Conservation (phyloP, 1,284 basidiomycete genomes). For the Marasmius fiardii region DNA sequence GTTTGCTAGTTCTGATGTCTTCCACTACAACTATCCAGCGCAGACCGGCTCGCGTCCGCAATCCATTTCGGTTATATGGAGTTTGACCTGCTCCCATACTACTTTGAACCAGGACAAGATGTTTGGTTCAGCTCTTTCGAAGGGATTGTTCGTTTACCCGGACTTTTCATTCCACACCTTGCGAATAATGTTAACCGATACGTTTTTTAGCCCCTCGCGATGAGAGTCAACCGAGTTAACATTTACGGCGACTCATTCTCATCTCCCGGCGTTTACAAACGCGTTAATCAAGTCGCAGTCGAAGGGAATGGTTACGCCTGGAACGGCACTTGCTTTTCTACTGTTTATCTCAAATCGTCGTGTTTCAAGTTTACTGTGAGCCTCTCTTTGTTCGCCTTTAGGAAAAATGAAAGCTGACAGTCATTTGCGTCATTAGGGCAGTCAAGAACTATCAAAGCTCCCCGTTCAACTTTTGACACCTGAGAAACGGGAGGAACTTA, state of each 20-base stretch:
- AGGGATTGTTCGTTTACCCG: background rate
- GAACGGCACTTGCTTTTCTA: background rate
- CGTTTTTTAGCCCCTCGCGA: background rate
- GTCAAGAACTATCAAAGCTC: background rate
- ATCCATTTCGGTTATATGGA: background rate
- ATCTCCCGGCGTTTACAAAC: background rate
- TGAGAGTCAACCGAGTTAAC: background rate
- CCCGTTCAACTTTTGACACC: background rate
- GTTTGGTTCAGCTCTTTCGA: background rate
- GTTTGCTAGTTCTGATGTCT: too few relatives aligned
- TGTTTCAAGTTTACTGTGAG: background rate
- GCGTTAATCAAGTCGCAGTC: background rate
- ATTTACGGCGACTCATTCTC: background rate
- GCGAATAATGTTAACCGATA: background rate
- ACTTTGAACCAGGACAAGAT: background rate
- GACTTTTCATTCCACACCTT: background rate
- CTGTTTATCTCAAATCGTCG: background rate
- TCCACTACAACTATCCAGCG: too few relatives aligned
- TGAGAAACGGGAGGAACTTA: slow-evolving; percentile 1
- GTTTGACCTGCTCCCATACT: background rate
- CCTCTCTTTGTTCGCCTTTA: too few relatives aligned
- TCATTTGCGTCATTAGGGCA: background rate
- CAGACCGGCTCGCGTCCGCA: background rate
- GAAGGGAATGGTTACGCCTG: background rate
- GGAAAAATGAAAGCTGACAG: too few relatives aligned